A percentile compares a stretch with the other conserved stretches of the same genome.
Evolutionary conservation across 2,329 filamentous ascomycete species (phyloP).

Genomic region (Escovopsis weberi): DNA sequence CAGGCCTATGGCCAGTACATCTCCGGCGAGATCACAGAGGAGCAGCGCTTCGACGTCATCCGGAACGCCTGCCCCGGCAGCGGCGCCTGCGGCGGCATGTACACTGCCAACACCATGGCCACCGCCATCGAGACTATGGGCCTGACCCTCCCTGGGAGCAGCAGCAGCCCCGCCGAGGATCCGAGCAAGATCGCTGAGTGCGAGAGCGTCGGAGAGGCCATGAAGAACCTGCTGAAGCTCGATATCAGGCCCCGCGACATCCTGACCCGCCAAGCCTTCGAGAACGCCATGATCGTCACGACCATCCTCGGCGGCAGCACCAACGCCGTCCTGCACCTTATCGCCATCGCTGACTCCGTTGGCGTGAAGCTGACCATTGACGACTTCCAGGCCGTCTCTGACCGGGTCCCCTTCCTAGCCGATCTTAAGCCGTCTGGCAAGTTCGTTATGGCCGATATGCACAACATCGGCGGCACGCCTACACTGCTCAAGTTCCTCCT

Average conservation of each 20-base stretch:
- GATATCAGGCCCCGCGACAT: constrained; percentile 68
- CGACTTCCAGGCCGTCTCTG: constrained; percentile 71
- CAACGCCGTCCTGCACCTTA: constrained; percentile 72
- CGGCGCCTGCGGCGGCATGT: constrained; percentile 75
- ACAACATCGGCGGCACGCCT: constrained; percentile 76
- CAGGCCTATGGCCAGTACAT: constrained; percentile 96
- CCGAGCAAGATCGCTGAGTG: constrained; percentile 60
- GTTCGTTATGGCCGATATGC: constrained; percentile 73
- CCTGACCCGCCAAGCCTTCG: constrained; percentile 65
- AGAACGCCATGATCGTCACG: constrained; percentile 73
- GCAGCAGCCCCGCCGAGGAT: constrained; percentile 64
- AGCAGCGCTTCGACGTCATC: constrained; percentile 88
- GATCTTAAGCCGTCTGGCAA: constrained; percentile 77
- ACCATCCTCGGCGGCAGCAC: constrained; percentile 75
- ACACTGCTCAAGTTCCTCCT: constrained; percentile 78
- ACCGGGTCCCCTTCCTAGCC: constrained; percentile 65
- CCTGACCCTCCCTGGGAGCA: constrained; percentile 71
- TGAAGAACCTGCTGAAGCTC: constrained; percentile 59
- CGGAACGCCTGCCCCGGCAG: constrained; percentile 58
- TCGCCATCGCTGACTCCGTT: constrained; percentile 70
- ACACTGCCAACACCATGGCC: constrained; percentile 88
- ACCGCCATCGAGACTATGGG: constrained; percentile 85
- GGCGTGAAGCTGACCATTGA: constrained; percentile 73
- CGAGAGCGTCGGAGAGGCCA: constrained; percentile 53
- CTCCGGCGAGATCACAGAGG: constrained; percentile 77